A percentile compares a stretch with the other conserved stretches of the same genome.
Evolutionary conservation across 2,329 filamentous ascomycete genomes (phyloP).

Genomic region (Claviceps cyperi): DNA sequence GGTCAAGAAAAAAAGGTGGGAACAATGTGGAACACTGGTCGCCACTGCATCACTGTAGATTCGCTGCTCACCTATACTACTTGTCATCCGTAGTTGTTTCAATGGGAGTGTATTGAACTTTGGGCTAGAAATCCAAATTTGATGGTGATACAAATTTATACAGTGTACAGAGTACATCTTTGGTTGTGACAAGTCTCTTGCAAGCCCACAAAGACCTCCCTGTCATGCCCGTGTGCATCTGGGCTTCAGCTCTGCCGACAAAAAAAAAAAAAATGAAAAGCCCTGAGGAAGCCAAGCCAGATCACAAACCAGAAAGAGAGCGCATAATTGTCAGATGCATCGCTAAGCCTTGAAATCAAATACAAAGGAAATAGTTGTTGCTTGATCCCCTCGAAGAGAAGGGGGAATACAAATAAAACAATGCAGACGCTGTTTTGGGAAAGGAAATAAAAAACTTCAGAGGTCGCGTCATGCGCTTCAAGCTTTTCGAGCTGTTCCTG

Average conservation of each 20-base stretch:
- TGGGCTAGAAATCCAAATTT: neutral
- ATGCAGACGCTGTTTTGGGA: neutral
- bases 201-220: neutral
- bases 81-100: neutral
- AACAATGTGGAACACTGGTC: neutral
- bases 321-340: neutral
- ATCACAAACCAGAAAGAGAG: neutral
- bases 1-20: neutral
- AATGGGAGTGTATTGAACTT: neutral
- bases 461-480: neutral
- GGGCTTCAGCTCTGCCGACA: no score
- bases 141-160: neutral
- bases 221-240: no score
- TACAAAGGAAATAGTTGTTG: constrained; percentile 1
- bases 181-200: neutral
- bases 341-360: neutral
- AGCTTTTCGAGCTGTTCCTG: neutral
- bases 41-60: neutral
- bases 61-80: neutral
- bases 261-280: no score
- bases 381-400: neutral
- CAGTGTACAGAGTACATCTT: neutral
- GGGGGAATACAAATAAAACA: neutral
- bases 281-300: no score
- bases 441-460: neutral